Base-by-base conservation (phyloP, 768 basidiomycete genomes). In the Terana coerulea region DNA sequence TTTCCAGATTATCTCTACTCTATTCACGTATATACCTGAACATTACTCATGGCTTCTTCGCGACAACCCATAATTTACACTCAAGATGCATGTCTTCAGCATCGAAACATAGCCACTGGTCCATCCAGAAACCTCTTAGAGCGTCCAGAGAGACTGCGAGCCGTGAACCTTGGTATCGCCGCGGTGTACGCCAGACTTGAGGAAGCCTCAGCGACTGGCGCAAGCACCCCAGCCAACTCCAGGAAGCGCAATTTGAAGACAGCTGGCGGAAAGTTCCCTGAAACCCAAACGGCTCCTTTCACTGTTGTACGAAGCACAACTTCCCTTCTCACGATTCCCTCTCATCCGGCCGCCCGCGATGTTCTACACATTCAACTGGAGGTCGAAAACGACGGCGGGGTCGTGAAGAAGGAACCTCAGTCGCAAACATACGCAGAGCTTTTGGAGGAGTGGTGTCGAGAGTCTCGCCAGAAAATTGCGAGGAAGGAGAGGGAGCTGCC, bases 101-200 rank as follows among this genome's bases (percentile, higher is more conserved):
- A 91, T 61, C 75, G 72, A 36, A 95, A 83, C 61, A 90, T 93
- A 46, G 84, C 93, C 11, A 81, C n/a, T n/a, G n/a, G n/a, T n/a
- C n/a, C n/a, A n/a, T n/a, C n/a, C n/a, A 89, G 87, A 1, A 72
- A 74, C 39, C 84, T 95, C 47, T 80, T 95, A 15, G 95, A 98
- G 64, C 78, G 91, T 11, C 95, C 94, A 0, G 91, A 97, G 64
- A 81, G 95, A 22, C 71, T 98, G 22, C 79, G 86, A 44, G 93
- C 94, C 0, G 82, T 97, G 43, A 81, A 84, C 57, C 61, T 88
- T 5, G 95, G 95, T 1, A 74, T 97, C 8, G 78, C 91, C 2
- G 87, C 87, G 7, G 90, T 88, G 0, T 75, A 91, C 17, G 79
- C 92, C 8, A 80, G 87, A 36, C 69, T 95, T 3, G 87, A 91